Base-by-base conservation (phyloP, 768 basidiomycete genomes). In the Crassisporium funariophilum region DNA sequence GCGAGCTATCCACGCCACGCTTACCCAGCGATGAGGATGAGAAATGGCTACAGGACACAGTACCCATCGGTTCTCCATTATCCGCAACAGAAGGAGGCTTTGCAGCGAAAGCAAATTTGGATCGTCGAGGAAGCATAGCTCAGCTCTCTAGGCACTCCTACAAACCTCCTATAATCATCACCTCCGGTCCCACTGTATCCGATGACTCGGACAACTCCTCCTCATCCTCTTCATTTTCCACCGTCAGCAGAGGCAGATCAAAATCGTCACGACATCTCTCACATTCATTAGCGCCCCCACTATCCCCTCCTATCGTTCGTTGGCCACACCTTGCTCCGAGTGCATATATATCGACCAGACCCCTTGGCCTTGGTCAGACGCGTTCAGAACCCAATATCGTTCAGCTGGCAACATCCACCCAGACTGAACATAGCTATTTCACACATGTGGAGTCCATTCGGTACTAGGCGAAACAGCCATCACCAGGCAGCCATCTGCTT, bases 41-140 rank as follows among this genome's bases (percentile, higher is more conserved):
- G 54, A 68, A 69, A 51, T 85, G 83, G 83, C 67, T 85, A 44
- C 73, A 78, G 62, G 83, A 85, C 68, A 84, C 82, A 54, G 69
- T 84, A 2, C 83, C 83, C 7, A 33, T 76, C 15, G 57, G 35
- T 35, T 57, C 47, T 50, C 45, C 34, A 41, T 41, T 49, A 52
- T 34, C 39, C 56, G 49, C 34, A 43, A 11, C 44, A 50, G 35
- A 41, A 34, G 47, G n/a, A 37, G 37, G 15, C 42, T n/a, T n/a
- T n/a, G 38, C 45, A 38, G 51, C 49, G 31, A 48, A 37, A 31
- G 43, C 27, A 21, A 37, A 46, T 21, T 21, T 37, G 4, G 59
- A 56, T 47, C 42, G 55, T n/a, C 52, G 56, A 16, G 52, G 54
- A 24, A 55, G 50, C 44, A 43, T 56, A 35, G 25, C 43, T 21